Base-by-base conservation (phyloP, 108 stramenopile species). In the Nitzschia sp. region DNA sequence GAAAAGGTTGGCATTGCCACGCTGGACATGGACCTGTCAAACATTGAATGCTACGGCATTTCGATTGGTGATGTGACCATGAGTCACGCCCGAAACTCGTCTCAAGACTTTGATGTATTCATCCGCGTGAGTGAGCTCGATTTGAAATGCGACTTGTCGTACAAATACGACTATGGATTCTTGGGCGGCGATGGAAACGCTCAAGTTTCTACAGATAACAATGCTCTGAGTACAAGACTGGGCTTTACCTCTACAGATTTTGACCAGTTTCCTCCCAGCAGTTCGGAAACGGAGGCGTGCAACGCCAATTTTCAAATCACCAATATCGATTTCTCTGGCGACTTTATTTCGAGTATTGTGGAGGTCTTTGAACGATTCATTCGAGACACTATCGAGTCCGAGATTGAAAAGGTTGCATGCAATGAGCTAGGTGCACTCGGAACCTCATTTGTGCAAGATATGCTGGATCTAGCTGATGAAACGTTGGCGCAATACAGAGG, bases 301-400 rank as follows among this genome's bases (percentile, higher is more conserved):
- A 42, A 30, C 11, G 38, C 79, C 1, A 61, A 74, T 35, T 59
- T 87, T 45, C 34, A 83, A 24, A 84, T 90, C 51, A 68, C 54
- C 23, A 74, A 81, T 21, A 74, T 90, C 80, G 54, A 68, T 6
- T 90, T 87, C 35, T 68, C 72, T 31, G 85, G 85, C 1, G 82
- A 81, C 4, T 54, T 85, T 19, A 63, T 81, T 21, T 82, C 66
- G 0, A 61, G 55, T n/a, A 79, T 90, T 42, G 61, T 87, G 3
- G 64, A 73, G 54, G 23, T 63, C 23, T 82, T 87, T 53, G 85
- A 87, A 72, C 19, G 64, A 17, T 60, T 69, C 53, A 36, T 90
- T 18, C 32, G 74, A 24, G 80, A 69, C 53, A 53, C 42, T n/a
- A 62, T 90, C 34, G 84, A 81, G 49, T 47, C 49, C 0, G 71